These are phyloP conservation scores for Phaffomyces antillensis DNA, from an alignment of 805 yeast species.

Conservation along the genomic window DNA sequence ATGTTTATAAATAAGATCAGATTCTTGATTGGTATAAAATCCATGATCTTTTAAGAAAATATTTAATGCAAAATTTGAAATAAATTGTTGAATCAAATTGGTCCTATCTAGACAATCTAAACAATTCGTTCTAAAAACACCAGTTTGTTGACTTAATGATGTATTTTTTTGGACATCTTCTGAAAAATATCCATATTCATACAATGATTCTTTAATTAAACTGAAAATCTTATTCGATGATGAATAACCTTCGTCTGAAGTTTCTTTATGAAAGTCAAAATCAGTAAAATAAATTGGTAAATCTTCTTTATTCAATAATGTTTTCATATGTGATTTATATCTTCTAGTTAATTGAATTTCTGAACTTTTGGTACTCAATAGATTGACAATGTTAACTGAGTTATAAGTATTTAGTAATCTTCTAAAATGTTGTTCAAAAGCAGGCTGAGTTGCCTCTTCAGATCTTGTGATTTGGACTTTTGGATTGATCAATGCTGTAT, in stretches of 20 bases:
- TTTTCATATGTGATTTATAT: constrained; percentile 52
- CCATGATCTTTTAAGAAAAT: constrained; percentile 39
- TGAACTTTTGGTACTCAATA: constrained; percentile 71
- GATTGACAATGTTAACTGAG: constrained; percentile 80
- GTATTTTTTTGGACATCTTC: constrained; percentile 52
- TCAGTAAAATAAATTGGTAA: constrained; percentile 56
- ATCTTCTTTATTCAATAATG: constrained; percentile 24
- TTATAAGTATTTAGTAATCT: constrained; percentile 70
- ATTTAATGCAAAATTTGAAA: constrained; percentile 67
- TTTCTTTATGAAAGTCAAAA: constrained; percentile 92
- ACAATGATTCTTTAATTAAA: constrained; percentile 54
- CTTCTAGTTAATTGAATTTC: constrained; percentile 68
- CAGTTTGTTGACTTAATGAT: constrained; percentile 70
- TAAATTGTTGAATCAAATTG: constrained; percentile 78
- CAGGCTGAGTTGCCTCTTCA: constrained; percentile 85
- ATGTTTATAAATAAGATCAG: constrained; percentile 64
- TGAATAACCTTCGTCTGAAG: constrained; percentile 83
- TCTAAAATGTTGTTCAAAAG: constrained; percentile 77
- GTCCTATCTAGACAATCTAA: constrained; percentile 94
- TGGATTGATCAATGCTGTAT: constrained; percentile 82
- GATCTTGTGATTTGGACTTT: constrained; percentile 87
- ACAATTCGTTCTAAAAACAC: constrained; percentile 90
- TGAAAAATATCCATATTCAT: constrained; percentile 76
- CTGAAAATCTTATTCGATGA: constrained; percentile 70
- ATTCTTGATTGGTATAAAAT: constrained; percentile 29